These are phyloP conservation scores for Dryas integrifolia DNA, from an alignment of 331 rosid genomes.

Conservation along the genomic window DNA sequence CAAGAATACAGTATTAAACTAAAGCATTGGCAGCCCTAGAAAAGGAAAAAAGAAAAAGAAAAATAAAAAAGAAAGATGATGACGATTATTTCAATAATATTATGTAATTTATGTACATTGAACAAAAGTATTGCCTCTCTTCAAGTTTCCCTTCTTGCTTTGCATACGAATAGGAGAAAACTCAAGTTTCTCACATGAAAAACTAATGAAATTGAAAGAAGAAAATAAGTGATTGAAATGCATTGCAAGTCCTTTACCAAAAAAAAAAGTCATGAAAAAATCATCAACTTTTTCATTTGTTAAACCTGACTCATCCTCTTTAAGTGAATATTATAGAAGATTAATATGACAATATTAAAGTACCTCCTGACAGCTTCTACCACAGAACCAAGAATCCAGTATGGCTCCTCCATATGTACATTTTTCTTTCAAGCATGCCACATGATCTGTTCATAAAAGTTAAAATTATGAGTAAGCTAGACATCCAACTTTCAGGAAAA, in stretches of 20 bases:
- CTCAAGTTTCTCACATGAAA: background rate
- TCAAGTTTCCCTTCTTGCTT: background rate
- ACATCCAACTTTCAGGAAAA: background rate
- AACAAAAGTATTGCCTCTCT: background rate
- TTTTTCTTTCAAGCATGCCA: conserved; percentile 53
- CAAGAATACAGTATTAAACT: background rate
- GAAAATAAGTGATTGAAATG: background rate
- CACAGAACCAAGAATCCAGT: conserved; percentile 68
- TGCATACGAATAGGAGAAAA: background rate
- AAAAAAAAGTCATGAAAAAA: conserved; percentile 1
- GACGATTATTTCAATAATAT: too few species aligned
- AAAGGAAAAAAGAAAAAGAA: too few species aligned
- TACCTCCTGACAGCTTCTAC: conserved; percentile 82
- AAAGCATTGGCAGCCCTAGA: background rate
- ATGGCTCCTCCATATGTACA: conserved; percentile 40
- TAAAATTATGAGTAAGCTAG: conserved; percentile 11
- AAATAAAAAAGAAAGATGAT: background rate
- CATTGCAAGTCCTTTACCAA: background rate
- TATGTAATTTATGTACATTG: background rate
- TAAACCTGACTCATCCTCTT: background rate
- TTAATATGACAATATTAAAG: background rate
- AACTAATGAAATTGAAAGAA: background rate
- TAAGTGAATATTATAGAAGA: conserved; percentile 1
- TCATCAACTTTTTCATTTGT: conserved; percentile 12
- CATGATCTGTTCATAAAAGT: conserved; percentile 67